These are phyloP conservation scores for Pisolithus thermaeus DNA, from an alignment of 1,284 basidiomycete genomes.

Conservation along the genomic window DNA sequence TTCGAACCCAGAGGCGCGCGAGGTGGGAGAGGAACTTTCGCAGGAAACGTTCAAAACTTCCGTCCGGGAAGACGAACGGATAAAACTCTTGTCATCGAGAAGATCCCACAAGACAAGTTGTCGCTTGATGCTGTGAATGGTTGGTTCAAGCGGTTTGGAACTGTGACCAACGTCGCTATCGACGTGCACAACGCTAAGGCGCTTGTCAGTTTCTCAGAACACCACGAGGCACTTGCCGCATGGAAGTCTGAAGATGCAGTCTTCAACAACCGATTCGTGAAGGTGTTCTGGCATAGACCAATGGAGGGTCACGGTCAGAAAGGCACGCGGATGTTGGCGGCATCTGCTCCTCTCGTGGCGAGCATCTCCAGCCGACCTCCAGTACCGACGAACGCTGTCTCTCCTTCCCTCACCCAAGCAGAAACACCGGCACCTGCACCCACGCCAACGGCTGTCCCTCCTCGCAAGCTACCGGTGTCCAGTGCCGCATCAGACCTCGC, in stretches of 20 bases:
- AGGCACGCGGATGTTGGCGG: slow-evolving; percentile 71
- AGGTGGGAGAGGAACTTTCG: slow-evolving; percentile 47
- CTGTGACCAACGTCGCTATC: slow-evolving; percentile 89
- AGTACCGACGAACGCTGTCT: slow-evolving; percentile 20
- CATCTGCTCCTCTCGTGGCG: slow-evolving; percentile 67
- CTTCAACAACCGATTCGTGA: slow-evolving; percentile 92
- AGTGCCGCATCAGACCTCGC: slow-evolving; percentile 46
- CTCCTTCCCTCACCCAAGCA: slow-evolving; percentile 4
- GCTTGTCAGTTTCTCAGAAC: slow-evolving; percentile 82
- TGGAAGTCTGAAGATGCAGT: slow-evolving; percentile 93
- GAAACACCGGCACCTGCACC: slow-evolving; percentile 23
- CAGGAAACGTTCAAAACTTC: slow-evolving; percentile 59
- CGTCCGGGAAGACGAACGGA: slow-evolving; percentile 62
- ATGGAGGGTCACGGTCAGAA: slow-evolving; percentile 80
- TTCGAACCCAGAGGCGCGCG: slow-evolving; percentile 38
- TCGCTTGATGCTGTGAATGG: slow-evolving; percentile 74
- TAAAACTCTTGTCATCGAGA: slow-evolving; percentile 90
- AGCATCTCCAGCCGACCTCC: slow-evolving; percentile 37
- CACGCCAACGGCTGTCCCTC: slow-evolving; percentile 16
- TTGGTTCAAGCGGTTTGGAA: slow-evolving; percentile 92
- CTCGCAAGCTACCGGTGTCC: slow-evolving; percentile 29
- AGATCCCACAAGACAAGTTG: slow-evolving; percentile 83
- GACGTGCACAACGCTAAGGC: slow-evolving; percentile 73
- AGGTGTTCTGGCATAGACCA: slow-evolving; percentile 89
- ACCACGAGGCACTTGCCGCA: slow-evolving; percentile 81